Base-by-base conservation (phyloP, 352 stramenopile genomes). In the Pythium myriotylum region DNA sequence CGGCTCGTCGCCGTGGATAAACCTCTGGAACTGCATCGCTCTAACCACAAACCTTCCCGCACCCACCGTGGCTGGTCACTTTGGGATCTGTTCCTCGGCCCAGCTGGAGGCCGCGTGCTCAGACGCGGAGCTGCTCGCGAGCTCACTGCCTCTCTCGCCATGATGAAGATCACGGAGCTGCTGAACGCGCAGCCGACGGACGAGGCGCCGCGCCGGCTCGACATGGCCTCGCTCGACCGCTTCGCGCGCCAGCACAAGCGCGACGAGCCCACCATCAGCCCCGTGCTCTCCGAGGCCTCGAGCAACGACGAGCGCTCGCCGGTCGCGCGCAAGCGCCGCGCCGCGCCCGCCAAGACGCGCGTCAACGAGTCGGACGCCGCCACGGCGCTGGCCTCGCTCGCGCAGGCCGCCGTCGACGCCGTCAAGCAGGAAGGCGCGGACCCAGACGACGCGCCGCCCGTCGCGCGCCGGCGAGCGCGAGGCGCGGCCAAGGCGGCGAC, bases 191-290 rank as follows among this genome's bases (percentile, higher is more conserved):
- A 67, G 46, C 59, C 59, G 7, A 67, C 54, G 32, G 19, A n/a
- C n/a, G n/a, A 33, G 45, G 26, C 29, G 1, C 17, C 32, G 7
- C 56, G 56, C 24, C 55, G 48, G 37, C 71, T 84, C 70, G 67
- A 84, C 68, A 88, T 88, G 76, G 70, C 74, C 50, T 84, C 78
- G 46, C 73, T 84, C 19, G 76, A 84, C 48, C 62, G 74, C 9
- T 82, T 77, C 26, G 48, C 72, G 20, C n/a, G 20, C 19, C 57
- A 65, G 29, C 55, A 56, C 27, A 67, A 76, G 47, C 47, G 47
- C 27, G 22, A n/a, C 26, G 42, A 43, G 32, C 27, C 23, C 5
- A 33, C 29, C 10, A 29, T 35, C 1, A 57, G 42, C 46, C 54
- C 52, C n/a, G 42, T 26, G 35, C 20, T 43, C 23, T 35, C 20